phyloP scores from a whole-genome alignment of 805 yeast genomes.

The Sporopachydermia lactativora region DNA sequence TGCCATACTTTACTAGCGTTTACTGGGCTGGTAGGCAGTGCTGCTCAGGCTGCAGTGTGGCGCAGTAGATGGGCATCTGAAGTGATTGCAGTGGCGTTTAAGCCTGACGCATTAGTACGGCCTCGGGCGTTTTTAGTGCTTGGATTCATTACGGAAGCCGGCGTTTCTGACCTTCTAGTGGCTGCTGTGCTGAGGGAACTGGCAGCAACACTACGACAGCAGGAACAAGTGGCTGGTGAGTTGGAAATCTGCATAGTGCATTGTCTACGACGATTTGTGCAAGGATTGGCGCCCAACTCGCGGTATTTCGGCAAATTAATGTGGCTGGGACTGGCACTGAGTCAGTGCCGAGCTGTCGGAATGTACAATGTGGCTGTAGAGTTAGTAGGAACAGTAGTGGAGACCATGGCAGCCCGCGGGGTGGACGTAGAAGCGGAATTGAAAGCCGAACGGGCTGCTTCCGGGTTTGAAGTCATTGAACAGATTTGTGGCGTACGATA shows the following conservation, averaged over 20 bases:
- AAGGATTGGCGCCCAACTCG: conserved; percentile 33
- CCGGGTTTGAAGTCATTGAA: conserved; percentile 1
- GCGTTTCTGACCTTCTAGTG: conserved; percentile 43
- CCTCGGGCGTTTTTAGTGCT: conserved; percentile 54
- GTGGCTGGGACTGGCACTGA: conserved; percentile 1
- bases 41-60: conserved; percentile 29
- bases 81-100: conserved; percentile 19
- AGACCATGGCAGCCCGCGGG: neutral
- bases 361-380: neutral
- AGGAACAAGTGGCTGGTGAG: conserved; percentile 18
- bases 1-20: conserved; percentile 32
- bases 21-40: conserved; percentile 25
- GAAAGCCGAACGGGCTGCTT: neutral
- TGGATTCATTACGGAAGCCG: conserved; percentile 52
- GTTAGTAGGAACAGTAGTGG: conserved; percentile 1
- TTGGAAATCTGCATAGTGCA: conserved; percentile 26
- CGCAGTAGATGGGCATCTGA: conserved; percentile 36
- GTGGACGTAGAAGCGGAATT: neutral
- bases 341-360: neutral
- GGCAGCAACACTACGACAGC: conserved; percentile 2
- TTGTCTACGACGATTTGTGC: conserved; percentile 32
- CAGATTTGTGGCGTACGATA: neutral
- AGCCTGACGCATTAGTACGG: conserved; percentile 35
- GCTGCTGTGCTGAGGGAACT: conserved; percentile 17
- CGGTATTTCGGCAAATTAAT: conserved; percentile 25